Base-by-base conservation (phyloP, 1,284 basidiomycete species). In the Volvariella surrecta region DNA sequence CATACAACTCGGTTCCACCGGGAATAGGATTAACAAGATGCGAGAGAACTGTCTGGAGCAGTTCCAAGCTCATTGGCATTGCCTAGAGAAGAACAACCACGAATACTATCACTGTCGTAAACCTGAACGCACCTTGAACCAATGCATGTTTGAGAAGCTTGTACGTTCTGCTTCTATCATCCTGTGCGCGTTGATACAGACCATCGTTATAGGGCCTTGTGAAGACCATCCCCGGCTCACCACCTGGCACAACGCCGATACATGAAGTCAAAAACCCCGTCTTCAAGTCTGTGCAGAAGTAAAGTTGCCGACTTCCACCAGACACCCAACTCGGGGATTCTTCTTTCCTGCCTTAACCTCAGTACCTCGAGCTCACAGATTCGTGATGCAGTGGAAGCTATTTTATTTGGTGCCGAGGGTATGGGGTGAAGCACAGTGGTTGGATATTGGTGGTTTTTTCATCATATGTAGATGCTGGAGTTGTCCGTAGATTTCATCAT, bases 81-180 rank as follows among this genome's bases (percentile, higher is more conserved):
- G 96, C 63, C 68, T 99, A 51, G 96, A 99, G 66, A 70, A 74
- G 59, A 89, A 94, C 67, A 99, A 99, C 71, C 95, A 99, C 92
- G 85, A 95, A 67, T 93, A 91, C 62, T 86, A 88, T 60, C 76
- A 74, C 37, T 99, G 96, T 64, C 83, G 95, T 54, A 87, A 91
- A 64, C 82, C 82, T 19, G 96, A 99, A 64, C 82, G 85, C 52
- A 66, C 80, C 45, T 75, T 99, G 45, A 99, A 99, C 74, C 72
- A 83, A 52, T 99, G 96, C 68, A 90, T 98, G 70, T 95, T 97
- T 58, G 86, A 95, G 66, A 98, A 97, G 65, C 76, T 99, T 52
- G 90, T 91, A 51, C 54, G 83, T 59, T 45, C 39, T 24, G 39
- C 17, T 20, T 17, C 10, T 31, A 42, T 4, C 31, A 39, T 40